Evolutionary conservation across 805 yeast species (phyloP).

Genomic region (Scheffersomyces amazonensis): DNA sequence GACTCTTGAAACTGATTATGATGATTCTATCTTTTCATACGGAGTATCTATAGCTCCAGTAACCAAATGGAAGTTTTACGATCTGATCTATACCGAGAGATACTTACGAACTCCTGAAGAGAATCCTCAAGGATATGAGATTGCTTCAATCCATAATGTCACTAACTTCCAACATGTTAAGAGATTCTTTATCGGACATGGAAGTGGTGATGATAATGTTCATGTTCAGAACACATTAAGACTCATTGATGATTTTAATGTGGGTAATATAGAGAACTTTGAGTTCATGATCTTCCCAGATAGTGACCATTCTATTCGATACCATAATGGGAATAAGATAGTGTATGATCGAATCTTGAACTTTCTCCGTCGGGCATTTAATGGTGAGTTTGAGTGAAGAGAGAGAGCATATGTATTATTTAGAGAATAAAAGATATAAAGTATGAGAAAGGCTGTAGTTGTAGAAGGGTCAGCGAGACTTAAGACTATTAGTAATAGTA

Average conservation of each 20-base stretch:
- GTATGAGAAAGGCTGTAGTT: too few species aligned
- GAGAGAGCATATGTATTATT: too few species aligned
- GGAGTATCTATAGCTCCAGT: constrained; percentile 88
- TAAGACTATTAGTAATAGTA: too few species aligned
- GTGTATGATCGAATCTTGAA: constrained; percentile 50
- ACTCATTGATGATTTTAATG: constrained; percentile 63
- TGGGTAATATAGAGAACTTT: constrained; percentile 76
- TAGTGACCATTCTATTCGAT: constrained; percentile 69
- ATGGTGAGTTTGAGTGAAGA: neutral
- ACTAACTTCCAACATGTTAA: constrained; percentile 45
- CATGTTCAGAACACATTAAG: constrained; percentile 69
- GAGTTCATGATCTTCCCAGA: constrained; percentile 81
- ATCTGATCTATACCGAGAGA: constrained; percentile 77
- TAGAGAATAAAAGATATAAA: too few species aligned
- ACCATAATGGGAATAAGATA: constrained; percentile 69
- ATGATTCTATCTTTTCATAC: constrained; percentile 56
- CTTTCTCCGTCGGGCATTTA: constrained; percentile 16
- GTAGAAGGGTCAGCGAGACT: too few species aligned
- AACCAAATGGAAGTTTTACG: constrained; percentile 73
- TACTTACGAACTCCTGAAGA: constrained; percentile 59
- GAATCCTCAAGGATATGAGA: constrained; percentile 48
- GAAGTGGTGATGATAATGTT: constrained; percentile 83
- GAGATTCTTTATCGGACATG: constrained; percentile 71
- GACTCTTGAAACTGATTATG: constrained; percentile 65
- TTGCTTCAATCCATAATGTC: constrained; percentile 42